Evolutionary conservation across 306 rosid genomes (phyloP).

Genomic region (Biancaea sappan): DNA sequence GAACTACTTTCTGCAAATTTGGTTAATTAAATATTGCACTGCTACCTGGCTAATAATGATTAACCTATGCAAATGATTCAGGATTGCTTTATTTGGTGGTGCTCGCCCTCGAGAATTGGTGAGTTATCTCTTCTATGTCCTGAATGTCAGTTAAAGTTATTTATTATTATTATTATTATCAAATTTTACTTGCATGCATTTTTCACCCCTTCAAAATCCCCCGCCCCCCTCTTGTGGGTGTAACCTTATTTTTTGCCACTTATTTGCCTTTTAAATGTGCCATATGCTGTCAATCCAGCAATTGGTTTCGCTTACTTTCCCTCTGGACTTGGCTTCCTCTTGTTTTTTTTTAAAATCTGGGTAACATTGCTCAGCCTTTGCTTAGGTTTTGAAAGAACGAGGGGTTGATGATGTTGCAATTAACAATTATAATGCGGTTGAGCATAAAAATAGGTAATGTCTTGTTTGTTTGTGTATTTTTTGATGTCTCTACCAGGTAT

Average conservation of each 20-base stretch:
- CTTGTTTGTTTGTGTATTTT: constrained; percentile 6
- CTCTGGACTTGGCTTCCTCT: constrained; percentile 25
- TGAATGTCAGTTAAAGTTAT: constrained; percentile 18
- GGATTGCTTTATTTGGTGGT: constrained; percentile 89
- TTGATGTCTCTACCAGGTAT: neutral
- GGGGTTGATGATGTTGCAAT: constrained; percentile 66
- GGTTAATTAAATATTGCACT: constrained; percentile 11
- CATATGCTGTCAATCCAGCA: neutral
- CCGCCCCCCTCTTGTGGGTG: too few relatives aligned
- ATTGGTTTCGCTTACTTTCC: neutral
- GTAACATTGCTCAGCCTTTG: constrained; percentile 32
- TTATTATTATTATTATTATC: neutral
- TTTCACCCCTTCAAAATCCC: neutral
- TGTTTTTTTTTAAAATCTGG: constrained; percentile 13
- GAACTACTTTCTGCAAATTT: constrained; percentile 26
- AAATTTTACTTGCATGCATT: neutral
- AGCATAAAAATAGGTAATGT: constrained; percentile 62
- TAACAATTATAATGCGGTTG: constrained; percentile 51
- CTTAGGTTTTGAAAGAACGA: constrained; percentile 91
- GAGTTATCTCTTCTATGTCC: constrained; percentile 37
- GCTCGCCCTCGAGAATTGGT: constrained; percentile 97
- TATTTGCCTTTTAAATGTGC: constrained; percentile 9
- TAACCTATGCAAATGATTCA: constrained; percentile 48
- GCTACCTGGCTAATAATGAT: constrained; percentile 30
- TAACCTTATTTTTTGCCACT: neutral